A percentile compares a stretch with the other conserved stretches of the same genome.
phyloP scores from a whole-genome alignment of 345 rosid species.

The Salix caprea region DNA sequence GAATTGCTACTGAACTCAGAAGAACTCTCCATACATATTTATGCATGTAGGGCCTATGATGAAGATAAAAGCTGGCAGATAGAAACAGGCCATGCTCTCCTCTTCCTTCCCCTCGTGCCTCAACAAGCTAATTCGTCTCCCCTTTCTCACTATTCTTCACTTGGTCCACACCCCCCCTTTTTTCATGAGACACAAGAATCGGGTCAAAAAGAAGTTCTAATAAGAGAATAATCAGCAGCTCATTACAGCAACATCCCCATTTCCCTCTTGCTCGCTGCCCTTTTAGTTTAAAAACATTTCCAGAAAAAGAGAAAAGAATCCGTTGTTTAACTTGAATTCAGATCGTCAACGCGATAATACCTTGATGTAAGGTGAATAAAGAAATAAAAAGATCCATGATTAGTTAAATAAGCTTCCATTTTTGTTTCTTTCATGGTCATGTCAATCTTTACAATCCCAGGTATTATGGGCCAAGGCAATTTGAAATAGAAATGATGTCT shows the following conservation, averaged over 20 bases:
- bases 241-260: background rate
- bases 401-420: background rate
- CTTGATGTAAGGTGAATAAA: constrained; percentile 10
- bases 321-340: background rate
- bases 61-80: constrained; percentile 31
- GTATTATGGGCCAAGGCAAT: constrained; percentile 4
- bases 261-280: background rate
- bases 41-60: constrained; percentile 22
- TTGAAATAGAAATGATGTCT: background rate
- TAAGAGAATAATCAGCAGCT: constrained; percentile 10
- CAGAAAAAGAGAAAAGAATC: background rate
- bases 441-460: background rate
- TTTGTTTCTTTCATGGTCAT: background rate
- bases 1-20: background rate
- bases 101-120: constrained; percentile 25
- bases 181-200: background rate
- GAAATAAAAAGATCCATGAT: background rate
- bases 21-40: background rate
- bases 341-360: constrained; percentile 18
- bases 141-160: constrained; percentile 3
- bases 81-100: constrained; percentile 29
- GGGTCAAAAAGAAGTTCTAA: constrained; percentile 17
- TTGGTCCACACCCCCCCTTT: background rate
- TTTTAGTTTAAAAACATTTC: background rate
- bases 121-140: constrained; percentile 20